Evolutionary conservation across 345 rosid species (phyloP).

Genomic region (Arabidopsis suecica): DNA sequence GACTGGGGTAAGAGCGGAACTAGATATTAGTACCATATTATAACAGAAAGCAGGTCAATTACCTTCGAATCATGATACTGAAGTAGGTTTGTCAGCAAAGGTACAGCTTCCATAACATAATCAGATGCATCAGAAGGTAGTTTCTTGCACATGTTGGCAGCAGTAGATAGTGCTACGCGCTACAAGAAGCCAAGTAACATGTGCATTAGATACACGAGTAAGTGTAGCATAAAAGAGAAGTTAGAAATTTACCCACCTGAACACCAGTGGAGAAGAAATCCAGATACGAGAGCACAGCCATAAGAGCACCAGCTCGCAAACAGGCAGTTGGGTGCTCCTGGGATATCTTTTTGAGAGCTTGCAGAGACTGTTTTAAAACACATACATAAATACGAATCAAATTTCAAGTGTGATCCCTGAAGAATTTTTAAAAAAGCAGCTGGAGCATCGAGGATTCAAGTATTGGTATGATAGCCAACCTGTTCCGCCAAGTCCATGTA

Average conservation of each 20-base stretch:
- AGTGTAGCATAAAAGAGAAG: background rate
- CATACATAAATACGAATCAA: slow-evolving; percentile 10
- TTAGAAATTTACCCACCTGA: slow-evolving; percentile 61
- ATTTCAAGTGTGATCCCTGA: background rate
- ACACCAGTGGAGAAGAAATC: slow-evolving; percentile 99
- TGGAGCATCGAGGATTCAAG: background rate
- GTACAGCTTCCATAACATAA: slow-evolving; percentile 99
- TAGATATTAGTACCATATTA: background rate
- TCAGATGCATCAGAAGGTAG: slow-evolving; percentile 99
- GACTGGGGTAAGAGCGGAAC: slow-evolving; percentile 1
- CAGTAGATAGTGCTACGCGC: slow-evolving; percentile 98
- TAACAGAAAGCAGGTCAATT: slow-evolving; percentile 3
- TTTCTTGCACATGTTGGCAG: slow-evolving; percentile 99
- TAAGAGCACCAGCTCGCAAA: slow-evolving; percentile 97
- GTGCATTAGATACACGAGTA: slow-evolving; percentile 28
- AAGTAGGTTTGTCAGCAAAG: slow-evolving; percentile 93
- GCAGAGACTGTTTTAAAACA: slow-evolving; percentile 72
- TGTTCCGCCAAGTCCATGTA: slow-evolving; percentile 99
- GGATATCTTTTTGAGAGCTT: slow-evolving; percentile 98
- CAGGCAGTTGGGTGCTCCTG: slow-evolving; percentile 99
- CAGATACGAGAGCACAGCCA: slow-evolving; percentile 98
- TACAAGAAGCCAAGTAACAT: slow-evolving; percentile 43
- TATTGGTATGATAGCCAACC: slow-evolving; percentile 49
- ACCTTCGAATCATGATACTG: slow-evolving; percentile 98
- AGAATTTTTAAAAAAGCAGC: background rate